A percentile compares a stretch with the other conserved stretches of the same genome.
phyloP scores from a whole-genome alignment of 352 stramenopile genomes.

The Thalassiosira oceanica region DNA sequence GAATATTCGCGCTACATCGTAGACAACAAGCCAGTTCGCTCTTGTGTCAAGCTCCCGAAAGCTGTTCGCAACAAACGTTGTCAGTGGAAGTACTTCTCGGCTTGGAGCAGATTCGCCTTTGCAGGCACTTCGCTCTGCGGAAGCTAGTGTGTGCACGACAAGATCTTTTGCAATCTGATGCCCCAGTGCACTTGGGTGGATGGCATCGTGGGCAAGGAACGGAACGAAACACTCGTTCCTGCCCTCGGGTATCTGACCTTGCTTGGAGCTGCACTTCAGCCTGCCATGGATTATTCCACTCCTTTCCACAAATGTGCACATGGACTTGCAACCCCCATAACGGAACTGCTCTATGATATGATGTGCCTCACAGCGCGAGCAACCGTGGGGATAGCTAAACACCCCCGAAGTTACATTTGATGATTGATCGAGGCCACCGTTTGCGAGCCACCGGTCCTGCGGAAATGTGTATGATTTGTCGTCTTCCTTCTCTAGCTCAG shows the following conservation, averaged over 20 bases:
- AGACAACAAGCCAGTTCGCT: slow-evolving; percentile 53
- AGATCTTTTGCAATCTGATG: slow-evolving; percentile 56
- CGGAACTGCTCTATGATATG: slow-evolving; percentile 47
- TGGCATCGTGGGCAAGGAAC: slow-evolving; percentile 55
- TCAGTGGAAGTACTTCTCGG: slow-evolving; percentile 22
- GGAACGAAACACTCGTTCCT: slow-evolving; percentile 49
- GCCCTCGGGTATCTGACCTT: slow-evolving; percentile 18
- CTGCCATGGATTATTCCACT: slow-evolving; percentile 22
- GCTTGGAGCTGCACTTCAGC: slow-evolving; percentile 35
- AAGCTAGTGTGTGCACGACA: slow-evolving; percentile 46
- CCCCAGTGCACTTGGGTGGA: slow-evolving; percentile 49
- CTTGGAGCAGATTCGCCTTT: slow-evolving; percentile 9
- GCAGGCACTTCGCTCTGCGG: slow-evolving; percentile 23
- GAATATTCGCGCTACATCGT: slow-evolving; percentile 51
- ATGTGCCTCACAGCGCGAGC: slow-evolving; percentile 34
- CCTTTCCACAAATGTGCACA: slow-evolving; percentile 48
- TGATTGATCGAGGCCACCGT: background rate
- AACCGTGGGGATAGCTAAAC: slow-evolving; percentile 57
- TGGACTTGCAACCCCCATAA: slow-evolving; percentile 40
- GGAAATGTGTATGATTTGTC: slow-evolving; percentile 24
- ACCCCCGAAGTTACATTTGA: slow-evolving; percentile 26
- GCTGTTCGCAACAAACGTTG: slow-evolving; percentile 35
- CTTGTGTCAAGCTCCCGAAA: slow-evolving; percentile 34
- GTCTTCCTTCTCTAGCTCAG: slow-evolving; percentile 24
- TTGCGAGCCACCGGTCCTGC: slow-evolving; percentile 11